phyloP scores from a whole-genome alignment of 148 eudicot genomes.

The Pharnaceum exiguum region DNA sequence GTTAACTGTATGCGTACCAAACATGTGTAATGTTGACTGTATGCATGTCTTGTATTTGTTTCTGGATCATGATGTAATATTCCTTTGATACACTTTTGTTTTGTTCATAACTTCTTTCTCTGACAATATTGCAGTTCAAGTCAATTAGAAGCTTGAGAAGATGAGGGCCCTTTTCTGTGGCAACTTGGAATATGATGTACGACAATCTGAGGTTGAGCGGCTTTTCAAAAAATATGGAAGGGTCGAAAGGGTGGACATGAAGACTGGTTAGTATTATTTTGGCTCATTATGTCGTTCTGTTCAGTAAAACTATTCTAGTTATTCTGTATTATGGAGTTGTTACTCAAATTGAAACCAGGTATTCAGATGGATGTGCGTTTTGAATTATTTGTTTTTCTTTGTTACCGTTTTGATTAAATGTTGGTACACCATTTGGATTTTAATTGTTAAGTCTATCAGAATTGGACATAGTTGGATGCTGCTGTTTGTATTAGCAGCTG shows the following conservation, averaged over 20 bases:
- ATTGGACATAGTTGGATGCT: no score
- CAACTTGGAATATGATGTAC: constrained; percentile 74
- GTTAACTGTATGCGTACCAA: no score
- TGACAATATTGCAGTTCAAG: neutral
- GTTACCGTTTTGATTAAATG: no score
- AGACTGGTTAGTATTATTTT: constrained; percentile 55
- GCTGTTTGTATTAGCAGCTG: no score
- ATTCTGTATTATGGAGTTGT: neutral
- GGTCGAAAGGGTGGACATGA: constrained; percentile 85
- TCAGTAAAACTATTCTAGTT: neutral
- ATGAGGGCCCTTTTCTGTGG: constrained; percentile 85
- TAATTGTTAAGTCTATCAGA: no score
- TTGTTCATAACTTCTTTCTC: no score
- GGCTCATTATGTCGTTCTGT: neutral
- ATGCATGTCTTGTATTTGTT: no score
- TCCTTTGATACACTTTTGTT: neutral
- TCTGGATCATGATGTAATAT: no score
- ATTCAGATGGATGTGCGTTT: neutral
- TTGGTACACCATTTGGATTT: no score
- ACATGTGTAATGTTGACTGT: no score
- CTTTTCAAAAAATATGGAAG: constrained; percentile 77
- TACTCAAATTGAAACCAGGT: neutral
- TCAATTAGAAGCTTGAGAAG: constrained; percentile 7
- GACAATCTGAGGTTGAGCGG: constrained; percentile 78
- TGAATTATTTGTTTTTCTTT: no score